Conservation (phyloP, 2,329 filamentous ascomycete species). For the Colletotrichum kahawae region DNA sequence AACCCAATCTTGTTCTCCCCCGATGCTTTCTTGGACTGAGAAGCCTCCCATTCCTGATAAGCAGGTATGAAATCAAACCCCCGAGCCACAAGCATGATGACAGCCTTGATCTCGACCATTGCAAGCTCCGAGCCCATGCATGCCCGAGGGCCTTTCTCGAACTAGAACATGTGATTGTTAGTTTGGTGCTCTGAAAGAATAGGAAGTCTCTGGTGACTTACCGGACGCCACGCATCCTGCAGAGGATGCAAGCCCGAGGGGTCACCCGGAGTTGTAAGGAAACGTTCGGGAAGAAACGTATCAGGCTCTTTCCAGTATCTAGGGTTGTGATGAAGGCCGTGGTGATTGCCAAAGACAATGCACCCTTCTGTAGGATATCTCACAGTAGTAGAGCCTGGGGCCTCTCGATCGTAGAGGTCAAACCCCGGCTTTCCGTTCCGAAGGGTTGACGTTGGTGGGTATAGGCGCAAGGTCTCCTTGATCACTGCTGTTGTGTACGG, state of each 20-base stretch:
- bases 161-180: not conserved
- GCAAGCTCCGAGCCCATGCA: conserved; percentile 10
- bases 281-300: not conserved
- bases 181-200: not conserved
- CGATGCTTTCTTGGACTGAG: not conserved
- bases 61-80: not conserved
- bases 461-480: conserved; percentile 40
- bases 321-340: not conserved
- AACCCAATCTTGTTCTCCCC: not conserved
- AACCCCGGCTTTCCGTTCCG: conserved; percentile 20
- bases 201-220: not conserved
- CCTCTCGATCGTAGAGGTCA: not conserved
- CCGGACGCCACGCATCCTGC: conserved; percentile 1
- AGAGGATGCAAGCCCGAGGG: not conserved
- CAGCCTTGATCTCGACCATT: not conserved
- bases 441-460: conserved; percentile 36
- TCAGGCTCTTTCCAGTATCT: not conserved
- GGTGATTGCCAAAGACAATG: conserved; percentile 3
- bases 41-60: not conserved
- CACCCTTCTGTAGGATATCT: not conserved
- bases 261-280: not conserved
- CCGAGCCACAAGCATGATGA: not conserved
- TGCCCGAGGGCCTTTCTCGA: not conserved
- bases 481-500: conserved; percentile 51
- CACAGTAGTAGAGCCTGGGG: not conserved